Evolutionary conservation across 306 rosid genomes (phyloP).

Genomic region (Oxytropis ochrocephala): DNA sequence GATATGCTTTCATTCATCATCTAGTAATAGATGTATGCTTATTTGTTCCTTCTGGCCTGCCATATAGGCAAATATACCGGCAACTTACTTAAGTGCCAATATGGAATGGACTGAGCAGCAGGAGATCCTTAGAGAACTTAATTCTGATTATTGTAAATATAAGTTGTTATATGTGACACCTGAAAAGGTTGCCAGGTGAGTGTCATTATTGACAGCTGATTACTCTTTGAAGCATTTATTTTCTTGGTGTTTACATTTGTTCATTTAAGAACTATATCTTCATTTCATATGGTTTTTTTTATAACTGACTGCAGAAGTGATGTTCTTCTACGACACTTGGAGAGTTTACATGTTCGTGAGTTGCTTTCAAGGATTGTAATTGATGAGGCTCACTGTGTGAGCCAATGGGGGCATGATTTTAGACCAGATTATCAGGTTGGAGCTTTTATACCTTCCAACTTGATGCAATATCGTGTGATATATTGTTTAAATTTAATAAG

Average conservation of each 20-base stretch:
- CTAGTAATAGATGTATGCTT: background rate
- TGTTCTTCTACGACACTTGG: conserved; percentile 72
- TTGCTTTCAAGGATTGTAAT: conserved; percentile 92
- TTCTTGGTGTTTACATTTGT: conserved; percentile 11
- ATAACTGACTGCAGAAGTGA: conserved; percentile 65
- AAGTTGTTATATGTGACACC: conserved; percentile 93
- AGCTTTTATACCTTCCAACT: conserved; percentile 17
- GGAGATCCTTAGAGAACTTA: conserved; percentile 79
- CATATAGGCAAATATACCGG: conserved; percentile 84
- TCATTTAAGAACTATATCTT: background rate
- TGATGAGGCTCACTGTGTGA: conserved; percentile 99
- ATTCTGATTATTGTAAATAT: conserved; percentile 67
- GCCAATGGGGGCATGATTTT: conserved; percentile 99
- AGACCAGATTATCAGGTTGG: conserved; percentile 98
- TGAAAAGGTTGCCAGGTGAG: conserved; percentile 93
- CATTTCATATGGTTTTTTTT: conserved; percentile 12
- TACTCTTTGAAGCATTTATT: conserved; percentile 6
- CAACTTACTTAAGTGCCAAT: conserved; percentile 85
- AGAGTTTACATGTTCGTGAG: conserved; percentile 72
- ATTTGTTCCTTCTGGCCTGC: conserved; percentile 22
- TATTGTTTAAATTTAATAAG: conserved; percentile 8
- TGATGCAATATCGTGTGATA: background rate
- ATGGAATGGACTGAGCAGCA: conserved; percentile 97
- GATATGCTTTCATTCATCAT: conserved; percentile 10
- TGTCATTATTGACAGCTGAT: conserved; percentile 7